Conservation (phyloP, 495 filamentous ascomycete species). For the Chaetomidium leptoderma region DNA sequence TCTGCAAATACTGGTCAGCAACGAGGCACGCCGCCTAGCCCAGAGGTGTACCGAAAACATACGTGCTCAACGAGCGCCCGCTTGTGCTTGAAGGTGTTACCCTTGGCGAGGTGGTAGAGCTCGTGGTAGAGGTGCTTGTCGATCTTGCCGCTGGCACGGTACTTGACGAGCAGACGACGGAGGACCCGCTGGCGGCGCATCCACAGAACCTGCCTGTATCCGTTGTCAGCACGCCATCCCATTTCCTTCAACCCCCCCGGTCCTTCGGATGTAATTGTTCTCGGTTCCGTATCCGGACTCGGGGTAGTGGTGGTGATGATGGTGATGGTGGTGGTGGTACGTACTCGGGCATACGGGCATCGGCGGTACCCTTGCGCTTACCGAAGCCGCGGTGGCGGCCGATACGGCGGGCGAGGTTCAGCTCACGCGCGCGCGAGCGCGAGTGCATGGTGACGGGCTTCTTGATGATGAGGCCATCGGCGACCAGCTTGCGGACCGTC, state of each 20-base stretch:
- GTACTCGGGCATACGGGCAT: constrained; percentile 98
- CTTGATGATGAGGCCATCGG: constrained; percentile 99
- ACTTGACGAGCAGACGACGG: constrained; percentile 97
- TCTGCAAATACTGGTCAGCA: constrained; percentile 52
- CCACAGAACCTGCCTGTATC: constrained; percentile 84
- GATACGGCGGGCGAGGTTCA: constrained; percentile 82
- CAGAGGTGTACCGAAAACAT: constrained; percentile 48
- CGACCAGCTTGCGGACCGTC: constrained; percentile 99
- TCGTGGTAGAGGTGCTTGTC: constrained; percentile 99
- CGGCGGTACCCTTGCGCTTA: constrained; percentile 99
- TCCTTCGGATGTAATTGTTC: neutral
- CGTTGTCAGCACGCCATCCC: constrained; percentile 27
- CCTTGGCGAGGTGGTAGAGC: constrained; percentile 99
- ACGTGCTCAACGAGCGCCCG: constrained; percentile 98
- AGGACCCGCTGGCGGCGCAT: constrained; percentile 99
- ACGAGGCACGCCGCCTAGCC: neutral
- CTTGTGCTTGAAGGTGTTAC: constrained; percentile 99
- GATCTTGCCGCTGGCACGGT: constrained; percentile 99
- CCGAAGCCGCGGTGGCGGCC: constrained; percentile 97
- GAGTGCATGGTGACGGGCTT: constrained; percentile 99
- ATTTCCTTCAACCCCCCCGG: constrained; percentile 3
- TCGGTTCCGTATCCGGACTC: neutral
- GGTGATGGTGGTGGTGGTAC: constrained; percentile 32
- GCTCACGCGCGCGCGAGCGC: constrained; percentile 84
- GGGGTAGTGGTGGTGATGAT: neutral